phyloP scores from a whole-genome alignment of 78 protist species.

The Planoprotostelium fungivorum region DNA sequence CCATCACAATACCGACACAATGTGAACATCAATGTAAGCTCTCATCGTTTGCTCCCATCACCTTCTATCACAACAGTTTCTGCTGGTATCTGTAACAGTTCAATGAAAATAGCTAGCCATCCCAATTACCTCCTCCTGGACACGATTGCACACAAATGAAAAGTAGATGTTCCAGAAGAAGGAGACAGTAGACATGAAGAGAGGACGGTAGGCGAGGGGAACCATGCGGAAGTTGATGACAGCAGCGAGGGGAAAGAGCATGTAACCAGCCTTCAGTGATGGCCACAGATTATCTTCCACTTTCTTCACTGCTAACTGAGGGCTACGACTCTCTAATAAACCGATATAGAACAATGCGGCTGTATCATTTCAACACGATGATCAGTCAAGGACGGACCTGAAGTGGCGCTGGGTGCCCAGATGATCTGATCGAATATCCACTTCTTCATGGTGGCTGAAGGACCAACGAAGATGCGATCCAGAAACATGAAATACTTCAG shows the following conservation, averaged over 20 bases:
- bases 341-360: neutral
- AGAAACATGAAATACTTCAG: neutral
- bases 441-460: neutral
- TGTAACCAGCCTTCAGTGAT: neutral
- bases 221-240: neutral
- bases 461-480: neutral
- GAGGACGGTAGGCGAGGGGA: neutral
- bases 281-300: neutral
- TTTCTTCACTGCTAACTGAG: neutral
- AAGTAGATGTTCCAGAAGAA: neutral
- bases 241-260: neutral
- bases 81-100: too few relatives aligned
- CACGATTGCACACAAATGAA: neutral
- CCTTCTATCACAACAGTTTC: too few relatives aligned
- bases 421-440: neutral
- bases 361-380: neutral
- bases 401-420: neutral
- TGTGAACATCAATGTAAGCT: too few relatives aligned
- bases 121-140: neutral
- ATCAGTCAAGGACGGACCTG: neutral
- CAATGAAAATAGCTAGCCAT: too few relatives aligned
- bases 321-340: neutral
- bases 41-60: too few relatives aligned
- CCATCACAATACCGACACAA: too few relatives aligned
- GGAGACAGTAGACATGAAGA: neutral